Percentiles rank a stretch among this genome's conserved stretches.
Conservation (phyloP, 1,139 yeast species). For the Suhomyces bokatorum region DNA sequence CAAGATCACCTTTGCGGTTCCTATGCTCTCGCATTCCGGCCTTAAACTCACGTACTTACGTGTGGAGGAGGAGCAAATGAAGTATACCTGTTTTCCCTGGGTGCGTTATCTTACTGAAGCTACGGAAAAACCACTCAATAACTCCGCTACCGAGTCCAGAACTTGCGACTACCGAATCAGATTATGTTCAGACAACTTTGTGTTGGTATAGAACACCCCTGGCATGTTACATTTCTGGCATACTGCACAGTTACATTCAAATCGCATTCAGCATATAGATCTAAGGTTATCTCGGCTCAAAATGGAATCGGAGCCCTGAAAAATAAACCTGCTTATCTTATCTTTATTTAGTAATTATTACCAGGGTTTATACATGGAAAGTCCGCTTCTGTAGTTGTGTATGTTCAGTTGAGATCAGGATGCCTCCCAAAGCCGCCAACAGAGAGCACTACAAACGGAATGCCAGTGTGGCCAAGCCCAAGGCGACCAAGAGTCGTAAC, state of each 20-base stretch:
- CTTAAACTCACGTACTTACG: slow-evolving; percentile 40
- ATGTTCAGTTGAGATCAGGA: not conserved
- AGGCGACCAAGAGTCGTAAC: slow-evolving; percentile 35
- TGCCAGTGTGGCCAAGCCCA: slow-evolving; percentile 10
- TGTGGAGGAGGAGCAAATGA: slow-evolving; percentile 44
- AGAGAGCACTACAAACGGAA: slow-evolving; percentile 1
- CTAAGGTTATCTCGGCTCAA: slow-evolving; percentile 1
- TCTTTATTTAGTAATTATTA: slow-evolving; percentile 7
- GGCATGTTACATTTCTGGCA: too few species aligned
- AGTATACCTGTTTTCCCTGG: slow-evolving; percentile 52
- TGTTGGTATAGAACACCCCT: slow-evolving; percentile 2
- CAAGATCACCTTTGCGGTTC: slow-evolving; percentile 37
- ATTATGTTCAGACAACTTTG: slow-evolving; percentile 21
- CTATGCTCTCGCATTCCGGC: slow-evolving; percentile 47
- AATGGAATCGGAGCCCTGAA: slow-evolving; percentile 8
- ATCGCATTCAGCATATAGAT: too few species aligned
- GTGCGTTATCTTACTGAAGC: slow-evolving; percentile 43
- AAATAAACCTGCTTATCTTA: slow-evolving; percentile 7
- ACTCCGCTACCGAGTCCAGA: slow-evolving; percentile 2
- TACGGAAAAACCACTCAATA: slow-evolving; percentile 1
- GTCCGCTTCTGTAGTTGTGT: slow-evolving; percentile 4
- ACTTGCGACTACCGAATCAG: slow-evolving; percentile 32
- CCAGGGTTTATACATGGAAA: slow-evolving; percentile 4
- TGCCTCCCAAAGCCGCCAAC: not conserved
- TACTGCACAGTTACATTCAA: slow-evolving; percentile 2